Base-by-base conservation (phyloP, 2,329 filamentous ascomycete species). In the Neurospora sp. region DNA sequence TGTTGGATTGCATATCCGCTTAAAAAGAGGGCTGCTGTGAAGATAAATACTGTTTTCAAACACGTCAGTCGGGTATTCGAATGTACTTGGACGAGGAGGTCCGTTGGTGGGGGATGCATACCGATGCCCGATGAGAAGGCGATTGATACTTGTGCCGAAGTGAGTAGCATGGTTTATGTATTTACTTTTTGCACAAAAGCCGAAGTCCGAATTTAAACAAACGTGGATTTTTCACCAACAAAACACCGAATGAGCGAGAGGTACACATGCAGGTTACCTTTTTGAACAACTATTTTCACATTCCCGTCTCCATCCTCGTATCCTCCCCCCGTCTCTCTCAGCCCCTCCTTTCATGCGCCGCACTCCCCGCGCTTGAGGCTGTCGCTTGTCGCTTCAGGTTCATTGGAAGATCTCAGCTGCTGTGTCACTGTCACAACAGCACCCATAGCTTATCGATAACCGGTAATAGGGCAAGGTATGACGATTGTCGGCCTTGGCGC, bases 1-100 rank as follows among this genome's bases (percentile, higher is more conserved):
- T 97, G 94, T 77, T 97, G 94, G 68, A 97, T 86, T 3, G 89
- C 87, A 79, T 96, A 97, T 76, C 94, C 94, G 68, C 92, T 93
- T 39, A 97, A 84, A 79, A 97, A 97, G 36, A 97, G 88, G 4
- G 93, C 87, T 43, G 89, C 80, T 3, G 93, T 97, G 80, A 92
- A 97, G 36, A 92, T 78, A 73, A 92, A 82, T 71, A 97, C 91
- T 90, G 17, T 40, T 65, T 36, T 65, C 39, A n/a, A 19, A 46
- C n/a, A 67, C 39, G 19, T n/a, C 28, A 52, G 37, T 39, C 46
- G 46, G 39, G 43, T 19, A 33, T 33, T 33, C 5, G 57, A 66
- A 28, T 62, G 67, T 39, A 28, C 23, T 15, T 62, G 46, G 10
- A 10, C 11, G 10, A 57, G 23, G 28, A 62, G 52, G 28, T 36